These are phyloP conservation scores for Salvia sclarea DNA, from an alignment of 305 asterid species.

Conservation along the genomic window DNA sequence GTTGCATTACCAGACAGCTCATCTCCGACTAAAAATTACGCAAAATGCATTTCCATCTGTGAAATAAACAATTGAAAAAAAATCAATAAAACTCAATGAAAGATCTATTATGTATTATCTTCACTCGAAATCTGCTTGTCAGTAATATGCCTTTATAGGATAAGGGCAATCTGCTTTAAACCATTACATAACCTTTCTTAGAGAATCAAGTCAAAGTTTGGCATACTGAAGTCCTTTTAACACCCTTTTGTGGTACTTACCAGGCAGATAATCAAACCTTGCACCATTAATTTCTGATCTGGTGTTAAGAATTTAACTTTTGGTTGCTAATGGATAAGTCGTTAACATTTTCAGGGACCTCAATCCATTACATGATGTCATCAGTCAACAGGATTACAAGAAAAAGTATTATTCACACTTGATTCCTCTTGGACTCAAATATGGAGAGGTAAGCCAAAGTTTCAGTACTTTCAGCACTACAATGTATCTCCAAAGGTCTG, in stretches of 20 bases:
- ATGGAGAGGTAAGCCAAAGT: conserved; percentile 55
- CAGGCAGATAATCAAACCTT: conserved; percentile 9
- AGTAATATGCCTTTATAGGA: conserved; percentile 1
- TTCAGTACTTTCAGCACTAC: background rate
- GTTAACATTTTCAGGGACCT: conserved; percentile 67
- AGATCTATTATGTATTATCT: background rate
- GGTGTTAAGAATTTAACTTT: conserved; percentile 1
- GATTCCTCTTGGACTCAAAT: conserved; percentile 70
- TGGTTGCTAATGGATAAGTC: conserved; percentile 9
- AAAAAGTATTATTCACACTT: conserved; percentile 69
- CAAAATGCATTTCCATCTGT: conserved; percentile 5
- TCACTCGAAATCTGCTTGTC: background rate
- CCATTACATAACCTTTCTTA: background rate
- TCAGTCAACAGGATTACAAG: conserved; percentile 59
- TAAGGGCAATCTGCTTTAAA: background rate
- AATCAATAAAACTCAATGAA: background rate
- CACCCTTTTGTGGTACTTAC: background rate
- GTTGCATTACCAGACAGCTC: background rate
- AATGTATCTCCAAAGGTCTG: conserved; percentile 7
- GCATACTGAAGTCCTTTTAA: background rate
- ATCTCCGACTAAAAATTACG: background rate
- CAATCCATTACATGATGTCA: conserved; percentile 78
- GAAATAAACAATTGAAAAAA: background rate
- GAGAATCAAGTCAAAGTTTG: background rate
- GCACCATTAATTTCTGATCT: conserved; percentile 17